A percentile compares a stretch with the other conserved stretches of the same genome.
Conservation (phyloP, 768 basidiomycete species). For the Podaxis rugospora region DNA sequence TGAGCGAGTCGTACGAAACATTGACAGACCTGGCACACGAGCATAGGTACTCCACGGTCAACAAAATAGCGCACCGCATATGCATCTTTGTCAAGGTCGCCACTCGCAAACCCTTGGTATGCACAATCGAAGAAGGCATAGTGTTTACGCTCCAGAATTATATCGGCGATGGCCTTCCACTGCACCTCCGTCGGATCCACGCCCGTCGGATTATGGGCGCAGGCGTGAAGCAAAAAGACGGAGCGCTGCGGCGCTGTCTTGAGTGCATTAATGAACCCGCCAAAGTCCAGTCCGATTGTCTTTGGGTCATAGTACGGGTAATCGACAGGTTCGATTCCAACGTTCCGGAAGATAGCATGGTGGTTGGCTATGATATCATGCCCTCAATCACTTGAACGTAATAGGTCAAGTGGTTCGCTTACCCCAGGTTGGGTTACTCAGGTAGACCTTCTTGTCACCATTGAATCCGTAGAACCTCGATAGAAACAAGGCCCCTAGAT, state of each 20-base stretch:
- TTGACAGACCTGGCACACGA: constrained; percentile 77
- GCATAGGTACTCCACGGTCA: constrained; percentile 64
- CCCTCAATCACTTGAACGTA: constrained; percentile 6
- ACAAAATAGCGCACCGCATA: constrained; percentile 90
- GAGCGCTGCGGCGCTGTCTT: constrained; percentile 67
- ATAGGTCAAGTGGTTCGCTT: constrained; percentile 24
- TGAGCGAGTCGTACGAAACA: constrained; percentile 60
- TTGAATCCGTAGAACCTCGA: constrained; percentile 77
- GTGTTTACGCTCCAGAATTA: constrained; percentile 69
- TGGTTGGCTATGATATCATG: constrained; percentile 63
- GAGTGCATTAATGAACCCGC: constrained; percentile 58
- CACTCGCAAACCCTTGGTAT: constrained; percentile 96
- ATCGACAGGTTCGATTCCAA: constrained; percentile 78
- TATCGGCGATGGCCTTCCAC: constrained; percentile 74
- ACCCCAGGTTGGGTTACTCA: constrained; percentile 97
- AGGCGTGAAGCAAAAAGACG: constrained; percentile 88
- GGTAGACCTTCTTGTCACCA: constrained; percentile 62
- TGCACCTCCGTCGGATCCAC: constrained; percentile 89
- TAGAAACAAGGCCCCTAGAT: constrained; percentile 85
- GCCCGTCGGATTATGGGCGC: constrained; percentile 96
- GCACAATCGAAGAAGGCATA: constrained; percentile 95
- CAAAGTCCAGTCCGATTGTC: constrained; percentile 83
- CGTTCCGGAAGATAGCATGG: constrained; percentile 85
- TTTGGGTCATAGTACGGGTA: constrained; percentile 94
- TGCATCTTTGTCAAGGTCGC: constrained; percentile 87